These are phyloP conservation scores for Penicillium sp. DNA, from an alignment of 2,329 filamentous ascomycete genomes.

Conservation along the genomic window DNA sequence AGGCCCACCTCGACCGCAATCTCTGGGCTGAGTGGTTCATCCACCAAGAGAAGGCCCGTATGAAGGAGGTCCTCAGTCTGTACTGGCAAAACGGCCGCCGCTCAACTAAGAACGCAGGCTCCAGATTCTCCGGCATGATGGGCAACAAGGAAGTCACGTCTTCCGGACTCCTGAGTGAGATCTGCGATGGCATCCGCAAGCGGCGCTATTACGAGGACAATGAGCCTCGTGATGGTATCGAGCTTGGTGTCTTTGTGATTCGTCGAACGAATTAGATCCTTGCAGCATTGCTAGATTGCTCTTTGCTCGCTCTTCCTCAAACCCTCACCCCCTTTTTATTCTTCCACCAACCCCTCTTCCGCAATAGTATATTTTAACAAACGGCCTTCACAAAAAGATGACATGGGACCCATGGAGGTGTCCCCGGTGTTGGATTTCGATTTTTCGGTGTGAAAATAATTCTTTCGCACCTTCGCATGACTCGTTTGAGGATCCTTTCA, in stretches of 20 bases:
- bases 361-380: constrained; percentile 22
- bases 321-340: not conserved
- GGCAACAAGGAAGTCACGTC: constrained; percentile 49
- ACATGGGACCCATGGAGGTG: constrained; percentile 9
- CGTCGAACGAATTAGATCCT: constrained; percentile 38
- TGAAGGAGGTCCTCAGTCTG: constrained; percentile 50
- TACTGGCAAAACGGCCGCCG: constrained; percentile 44
- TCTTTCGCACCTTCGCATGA: constrained; percentile 11
- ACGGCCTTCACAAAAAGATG: constrained; percentile 9
- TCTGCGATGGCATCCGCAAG: constrained; percentile 57
- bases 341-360: constrained; percentile 6
- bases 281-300: not conserved
- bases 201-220: constrained; percentile 47
- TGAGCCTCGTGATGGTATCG: constrained; percentile 45
- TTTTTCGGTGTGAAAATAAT: constrained; percentile 3
- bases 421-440: constrained; percentile 19
- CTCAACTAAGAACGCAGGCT: constrained; percentile 28
- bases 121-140: constrained; percentile 28
- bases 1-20: constrained; percentile 50
- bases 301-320: not conserved
- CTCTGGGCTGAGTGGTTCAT: constrained; percentile 65
- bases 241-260: constrained; percentile 52
- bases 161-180: constrained; percentile 57
- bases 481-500: constrained; percentile 19
- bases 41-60: constrained; percentile 61